Base-by-base conservation (phyloP, 208 protist species). In the Crithidia expoeki region DNA sequence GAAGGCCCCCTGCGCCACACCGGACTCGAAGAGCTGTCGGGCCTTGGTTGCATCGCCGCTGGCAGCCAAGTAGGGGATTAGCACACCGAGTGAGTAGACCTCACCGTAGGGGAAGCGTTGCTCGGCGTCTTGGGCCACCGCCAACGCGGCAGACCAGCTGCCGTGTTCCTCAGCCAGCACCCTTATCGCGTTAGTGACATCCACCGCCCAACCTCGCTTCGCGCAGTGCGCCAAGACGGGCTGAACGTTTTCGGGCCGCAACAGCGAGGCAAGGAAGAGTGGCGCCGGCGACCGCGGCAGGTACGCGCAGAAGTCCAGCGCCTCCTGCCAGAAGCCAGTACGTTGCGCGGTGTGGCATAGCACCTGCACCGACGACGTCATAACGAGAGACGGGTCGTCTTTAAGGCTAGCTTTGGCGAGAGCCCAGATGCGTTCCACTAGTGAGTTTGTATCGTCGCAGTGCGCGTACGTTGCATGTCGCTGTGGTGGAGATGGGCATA, bases 291-390 rank as follows among this genome's bases (percentile, higher is more conserved):
- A 57, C n/a, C 74, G 66, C 10, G 60, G 36, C 28, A 93, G 75
- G 42, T 79, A 65, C 40, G 64, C 61, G 40, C 77, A 65, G 51
- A 93, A 91, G n/a, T 81, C 59, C 60, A 95, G 64, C 46, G 90
- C 90, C 36, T 79, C 83, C 34, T 80, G 32, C 88, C 90, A 95
- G 33, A 86, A 80, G 55, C 86, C 83, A n/a, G 74, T 56, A n/a
- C 84, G 80, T 57, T 92, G 87, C n/a, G 90, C 81, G 12, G 80
- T 78, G 73, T 95, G 81, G 72, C 87, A 92, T 57, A 95, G 72
- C 47, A 95, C 79, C 47, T 80, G 72, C 23, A 95, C 63, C 50
- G 90, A 92, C 2, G 84, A 81, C 12, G 81, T 68, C 63, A 74
- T 78, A 55, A 92, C 85, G 19, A 88, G 72, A 11, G 71, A 52